These are phyloP conservation scores for Aspergillus pseudoglaucus DNA, from an alignment of 2,329 filamentous ascomycete genomes.

Conservation along the genomic window DNA sequence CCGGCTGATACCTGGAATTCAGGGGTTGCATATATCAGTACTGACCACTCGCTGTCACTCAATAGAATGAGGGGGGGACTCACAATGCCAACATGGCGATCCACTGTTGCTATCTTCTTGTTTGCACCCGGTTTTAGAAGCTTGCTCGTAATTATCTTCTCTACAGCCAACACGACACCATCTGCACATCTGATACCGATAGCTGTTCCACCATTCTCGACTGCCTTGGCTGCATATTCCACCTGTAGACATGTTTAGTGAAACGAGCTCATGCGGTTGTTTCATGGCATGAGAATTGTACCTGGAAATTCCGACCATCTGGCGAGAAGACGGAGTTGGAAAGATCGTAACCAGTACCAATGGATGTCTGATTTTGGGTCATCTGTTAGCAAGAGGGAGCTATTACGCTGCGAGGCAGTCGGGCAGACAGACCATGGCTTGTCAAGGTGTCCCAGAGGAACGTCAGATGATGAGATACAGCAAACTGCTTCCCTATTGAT, in stretches of 20 bases:
- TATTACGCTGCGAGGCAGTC: conserved; percentile 1
- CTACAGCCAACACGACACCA: conserved; percentile 88
- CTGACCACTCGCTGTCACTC: not conserved
- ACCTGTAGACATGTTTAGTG: conserved; percentile 42
- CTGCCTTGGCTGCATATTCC: conserved; percentile 97
- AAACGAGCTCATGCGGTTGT: not conserved
- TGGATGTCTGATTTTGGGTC: conserved; percentile 67
- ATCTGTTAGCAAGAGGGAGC: conserved; percentile 9
- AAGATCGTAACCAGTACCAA: conserved; percentile 99
- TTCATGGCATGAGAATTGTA: conserved; percentile 30
- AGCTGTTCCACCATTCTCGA: conserved; percentile 94
- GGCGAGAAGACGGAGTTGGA: conserved; percentile 99
- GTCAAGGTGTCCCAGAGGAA: not conserved
- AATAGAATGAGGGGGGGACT: conserved; percentile 27
- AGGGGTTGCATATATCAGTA: conserved; percentile 2
- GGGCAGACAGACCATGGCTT: conserved; percentile 16
- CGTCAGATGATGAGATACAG: not conserved
- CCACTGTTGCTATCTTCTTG: conserved; percentile 92
- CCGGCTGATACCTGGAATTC: conserved; percentile 73
- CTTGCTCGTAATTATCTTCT: conserved; percentile 95
- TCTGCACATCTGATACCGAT: conserved; percentile 97
- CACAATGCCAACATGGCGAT: conserved; percentile 90
- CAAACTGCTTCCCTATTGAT: not conserved
- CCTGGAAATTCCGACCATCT: conserved; percentile 97
- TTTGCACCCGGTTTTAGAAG: conserved; percentile 91